Base-by-base conservation (phyloP, 2,329 filamentous ascomycete species). In the Fusarium globosum region DNA sequence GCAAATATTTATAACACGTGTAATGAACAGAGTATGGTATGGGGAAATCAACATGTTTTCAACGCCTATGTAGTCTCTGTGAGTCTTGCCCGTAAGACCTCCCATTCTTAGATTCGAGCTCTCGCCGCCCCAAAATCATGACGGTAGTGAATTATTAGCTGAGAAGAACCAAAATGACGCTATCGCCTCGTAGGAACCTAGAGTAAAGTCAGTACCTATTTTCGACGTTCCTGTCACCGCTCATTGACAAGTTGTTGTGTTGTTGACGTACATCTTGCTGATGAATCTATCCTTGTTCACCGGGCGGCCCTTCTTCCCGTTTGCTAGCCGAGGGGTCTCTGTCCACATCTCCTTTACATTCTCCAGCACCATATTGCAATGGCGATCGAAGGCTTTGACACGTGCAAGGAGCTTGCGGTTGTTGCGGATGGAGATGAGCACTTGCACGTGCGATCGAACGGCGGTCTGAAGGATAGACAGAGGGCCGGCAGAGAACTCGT, bases 251-350 rank as follows among this genome's bases (percentile, higher is more conserved):
- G 46, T 35, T 35, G 16, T 30, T 42, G 33, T 30, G 42, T 28
- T 35, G 7, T 41, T 18, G n/a, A 89, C 91, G 76, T 82, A 95
- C 95, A 98, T 96, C 87, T 98, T 98, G 88, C 94, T 97, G 80
- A 98, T 96, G 84, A 98, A 98, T 46, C 96, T 89, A 84, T 99
- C 96, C 90, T 98, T 98, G 87, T 99, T 99, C 72, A 98, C 94
- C 49, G 93, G 91, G 79, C 93, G 88, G 63, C 95, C 95, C 85
- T 95, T 95, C 87, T 96, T 96, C 75, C 96, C 96, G 75, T 92
- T 92, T 28, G 93, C 91, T 80, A 94, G 88, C 69, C 91, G 87
- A 55, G 96, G 95, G 63, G 93, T 96, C 86, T 99, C 96, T 15
- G 95, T 98, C 96, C 96, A 99, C 96, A 99, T 98, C 86, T 99